Evolutionary conservation across 371 early-diverging fungal genomes (phyloP), one percentile per base, ranked within the genome.

Genomic region (Mucor indicus): DNA sequence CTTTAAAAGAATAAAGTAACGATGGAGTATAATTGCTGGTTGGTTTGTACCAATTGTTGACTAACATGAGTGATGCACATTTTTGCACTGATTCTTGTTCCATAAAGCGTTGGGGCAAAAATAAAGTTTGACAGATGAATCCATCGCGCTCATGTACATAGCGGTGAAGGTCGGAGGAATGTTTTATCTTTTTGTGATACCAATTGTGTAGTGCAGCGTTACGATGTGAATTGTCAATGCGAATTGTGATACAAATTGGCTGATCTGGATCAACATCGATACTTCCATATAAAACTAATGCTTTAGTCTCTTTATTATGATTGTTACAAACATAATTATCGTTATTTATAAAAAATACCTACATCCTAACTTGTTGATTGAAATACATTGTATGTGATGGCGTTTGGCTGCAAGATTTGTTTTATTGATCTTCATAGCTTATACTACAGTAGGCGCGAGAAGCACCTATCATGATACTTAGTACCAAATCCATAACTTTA

Each of bases 41-140:
- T n/a, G 37, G 53, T 15, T 47, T 50, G 44, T 73, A 73, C 73
- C 73, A 73, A 5, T 69, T 52, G 42, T 73, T 73, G 1, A 69
- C 62, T 3, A 73, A 44, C 25, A 64, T 57, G 19, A 73, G 60
- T 0, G 73, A 57, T 1, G 67, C 73, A 37, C 50, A 57, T 30
- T 49, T 42, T 20, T 53, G 50, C 8, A 35, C 3, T 1, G 23
- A 12, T 15, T 7, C 37, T 3, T 32, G 12, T 4, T 17, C 11
- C 16, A 49, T 48, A 35, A 67, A 57, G 27, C 44, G 59, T 29
- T 13, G 23, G 15, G 53, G 23, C 2, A 58, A 51, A n/a, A 73
- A 41, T 19, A 62, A 30, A 4, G 64, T 56, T 49, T 73, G 73
- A 16, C 67, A 64, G n/a, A 73, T 16, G 1, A 69, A 55, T 1